phyloP scores from a whole-genome alignment of 176 grass and related monocot genomes.

The Calamus simplicifolius region DNA sequence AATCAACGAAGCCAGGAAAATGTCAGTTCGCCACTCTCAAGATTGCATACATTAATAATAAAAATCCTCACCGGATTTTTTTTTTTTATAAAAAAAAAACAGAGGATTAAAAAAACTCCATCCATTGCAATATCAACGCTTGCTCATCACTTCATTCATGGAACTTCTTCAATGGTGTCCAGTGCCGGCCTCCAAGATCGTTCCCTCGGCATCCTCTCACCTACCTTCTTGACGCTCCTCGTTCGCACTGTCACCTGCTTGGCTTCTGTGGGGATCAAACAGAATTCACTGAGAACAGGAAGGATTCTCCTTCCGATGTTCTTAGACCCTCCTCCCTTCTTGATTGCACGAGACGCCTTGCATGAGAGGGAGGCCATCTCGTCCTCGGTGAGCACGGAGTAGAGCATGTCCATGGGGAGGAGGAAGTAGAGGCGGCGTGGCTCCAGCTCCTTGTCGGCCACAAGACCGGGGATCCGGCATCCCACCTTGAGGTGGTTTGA shows the following conservation, averaged over 20 bases:
- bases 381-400: conserved; percentile 91
- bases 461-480: conserved; percentile 52
- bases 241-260: background rate
- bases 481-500: conserved; percentile 39
- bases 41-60: too few relatives aligned
- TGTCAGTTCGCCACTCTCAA: too few relatives aligned
- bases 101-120: too few relatives aligned
- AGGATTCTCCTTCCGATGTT: conserved; percentile 26
- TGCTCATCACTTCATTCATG: conserved; percentile 8
- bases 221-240: background rate
- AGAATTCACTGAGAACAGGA: conserved; percentile 47
- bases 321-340: conserved; percentile 2
- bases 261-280: conserved; percentile 31
- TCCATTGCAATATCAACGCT: too few relatives aligned
- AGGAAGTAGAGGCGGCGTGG: conserved; percentile 64
- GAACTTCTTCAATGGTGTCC: conserved; percentile 72
- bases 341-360: conserved; percentile 29
- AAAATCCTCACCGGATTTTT: too few relatives aligned
- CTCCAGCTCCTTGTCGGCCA: conserved; percentile 49
- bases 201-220: conserved; percentile 19
- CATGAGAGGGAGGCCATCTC: conserved; percentile 60
- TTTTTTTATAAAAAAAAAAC: too few relatives aligned
- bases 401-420: conserved; percentile 89
- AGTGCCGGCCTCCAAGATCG: conserved; percentile 56
- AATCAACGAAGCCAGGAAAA: too few relatives aligned